Conservation (phyloP, 2,329 filamentous ascomycete species). For the Waltergamsia citrina region DNA sequence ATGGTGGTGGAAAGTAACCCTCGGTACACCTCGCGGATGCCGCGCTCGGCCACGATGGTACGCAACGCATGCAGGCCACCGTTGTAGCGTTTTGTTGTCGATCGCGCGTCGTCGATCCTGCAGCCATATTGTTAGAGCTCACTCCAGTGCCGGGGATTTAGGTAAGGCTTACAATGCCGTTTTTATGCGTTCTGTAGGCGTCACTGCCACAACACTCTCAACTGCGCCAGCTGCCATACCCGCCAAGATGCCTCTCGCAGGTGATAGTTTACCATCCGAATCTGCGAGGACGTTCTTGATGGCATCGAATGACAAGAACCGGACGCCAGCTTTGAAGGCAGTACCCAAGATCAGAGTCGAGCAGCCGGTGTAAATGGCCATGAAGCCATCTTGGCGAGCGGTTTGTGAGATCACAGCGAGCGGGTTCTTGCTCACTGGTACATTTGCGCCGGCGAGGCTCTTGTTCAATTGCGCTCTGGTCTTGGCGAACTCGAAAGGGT, state of each 20-base stretch:
- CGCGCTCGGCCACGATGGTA: slow-evolving; percentile 25
- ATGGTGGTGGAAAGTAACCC: slow-evolving; percentile 33
- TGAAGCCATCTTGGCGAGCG: slow-evolving; percentile 43
- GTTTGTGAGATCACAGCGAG: slow-evolving; percentile 46
- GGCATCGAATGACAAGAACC: slow-evolving; percentile 57
- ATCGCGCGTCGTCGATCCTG: slow-evolving; percentile 25
- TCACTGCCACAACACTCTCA: slow-evolving; percentile 55
- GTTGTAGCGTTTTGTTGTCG: slow-evolving; percentile 14
- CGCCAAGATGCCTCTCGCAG: slow-evolving; percentile 46
- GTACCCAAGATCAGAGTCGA: slow-evolving; percentile 44
- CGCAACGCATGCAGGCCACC: slow-evolving; percentile 20
- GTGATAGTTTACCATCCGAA: slow-evolving; percentile 45
- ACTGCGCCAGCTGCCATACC: slow-evolving; percentile 56
- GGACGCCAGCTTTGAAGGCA: slow-evolving; percentile 54
- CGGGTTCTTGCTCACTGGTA: slow-evolving; percentile 43
- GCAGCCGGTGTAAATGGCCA: slow-evolving; percentile 54
- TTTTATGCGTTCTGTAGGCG: slow-evolving; percentile 59
- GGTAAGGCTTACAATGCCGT: slow-evolving; percentile 39
- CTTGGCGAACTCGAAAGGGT: slow-evolving; percentile 61
- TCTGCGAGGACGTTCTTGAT: slow-evolving; percentile 50
- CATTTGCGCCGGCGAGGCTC: slow-evolving; percentile 7
- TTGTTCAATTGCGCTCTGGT: slow-evolving; percentile 48
- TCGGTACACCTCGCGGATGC: slow-evolving; percentile 30
- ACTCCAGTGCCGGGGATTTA: too few relatives aligned
- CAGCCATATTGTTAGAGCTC: neutral